A percentile compares a stretch with the other conserved stretches of the same genome.
phyloP scores from a whole-genome alignment of 108 stramenopile species.

The Fistulifera pelliculosa region DNA sequence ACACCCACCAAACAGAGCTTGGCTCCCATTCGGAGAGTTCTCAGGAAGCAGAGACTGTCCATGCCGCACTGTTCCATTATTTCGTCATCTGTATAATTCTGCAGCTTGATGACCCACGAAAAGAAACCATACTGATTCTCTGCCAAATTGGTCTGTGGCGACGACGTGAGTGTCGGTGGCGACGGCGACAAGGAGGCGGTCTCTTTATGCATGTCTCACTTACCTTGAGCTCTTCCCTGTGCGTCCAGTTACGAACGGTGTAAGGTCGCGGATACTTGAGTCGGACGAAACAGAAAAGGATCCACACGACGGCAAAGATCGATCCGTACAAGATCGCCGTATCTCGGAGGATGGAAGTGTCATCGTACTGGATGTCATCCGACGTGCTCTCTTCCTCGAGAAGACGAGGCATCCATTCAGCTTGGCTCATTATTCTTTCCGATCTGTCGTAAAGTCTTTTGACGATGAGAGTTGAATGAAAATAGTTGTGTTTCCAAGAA shows the following conservation, averaged over 20 bases:
- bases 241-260: conserved; percentile 34
- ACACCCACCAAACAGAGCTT: conserved; percentile 26
- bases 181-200: too few relatives aligned
- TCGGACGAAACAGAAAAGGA: conserved; percentile 40
- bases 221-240: too few relatives aligned
- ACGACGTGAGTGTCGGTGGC: conserved; percentile 1
- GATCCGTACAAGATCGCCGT: conserved; percentile 41
- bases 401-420: too few relatives aligned
- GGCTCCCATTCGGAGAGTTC: conserved; percentile 26
- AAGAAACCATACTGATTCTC: conserved; percentile 36
- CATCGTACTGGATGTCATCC: conserved; percentile 2
- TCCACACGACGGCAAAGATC: conserved; percentile 29
- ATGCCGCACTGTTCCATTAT: conserved; percentile 37
- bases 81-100: conserved; percentile 35
- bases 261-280: conserved; percentile 28
- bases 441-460: too few relatives aligned
- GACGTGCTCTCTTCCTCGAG: too few relatives aligned
- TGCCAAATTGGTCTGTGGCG: conserved; percentile 28
- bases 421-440: too few relatives aligned
- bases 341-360: conserved; percentile 20
- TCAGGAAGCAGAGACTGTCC: conserved; percentile 43
- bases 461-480: too few relatives aligned
- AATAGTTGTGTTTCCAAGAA: too few relatives aligned
- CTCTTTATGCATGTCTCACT: too few relatives aligned
- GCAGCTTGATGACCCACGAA: conserved; percentile 53